Evolutionary conservation across 2,329 filamentous ascomycete genomes (phyloP), one percentile per base, ranked within the genome.

Genomic region (Diaporthe ampelina): DNA sequence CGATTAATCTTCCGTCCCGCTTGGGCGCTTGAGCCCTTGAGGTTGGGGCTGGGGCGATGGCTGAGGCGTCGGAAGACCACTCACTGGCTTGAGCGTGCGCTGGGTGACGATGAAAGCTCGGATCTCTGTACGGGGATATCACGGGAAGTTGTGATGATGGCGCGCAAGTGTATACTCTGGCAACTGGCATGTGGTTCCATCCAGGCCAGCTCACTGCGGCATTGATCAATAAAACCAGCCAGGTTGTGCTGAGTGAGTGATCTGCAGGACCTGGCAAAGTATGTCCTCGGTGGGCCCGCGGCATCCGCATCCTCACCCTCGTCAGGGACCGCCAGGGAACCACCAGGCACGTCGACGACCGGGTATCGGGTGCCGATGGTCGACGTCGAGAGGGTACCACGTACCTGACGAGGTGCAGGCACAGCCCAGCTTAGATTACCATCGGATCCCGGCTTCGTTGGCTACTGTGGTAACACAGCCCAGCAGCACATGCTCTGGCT

Each of bases 391-490:
- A 52, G 29, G 29, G 32, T 48, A 26, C 43, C 45, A 48, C 10
- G 35, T 43, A 43, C 24, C 24, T 56, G 40, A 40, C 26, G 40
- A 10, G 48, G 56, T 59, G 29, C 56, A 71, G 69, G 69, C 69
- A 43, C 69, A 72, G 69, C 43, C 37, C 54, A 24, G 50, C 37
- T 32, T 24, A 57, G 35, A 7, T 43, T 43, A 24, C 43, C 37
- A n/a, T n/a, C 59, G 37, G 43, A 63, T 24, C 63, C 43, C 29
- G 45, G 63, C 63, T 40, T 37, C n/a, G 32, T 13, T 68, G 63
- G 63, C 63, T 54, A n/a, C n/a, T n/a, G n/a, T n/a, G n/a, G n/a
- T n/a, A 24, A 54, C 63, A 68, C 63, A 68, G 63, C 63, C 63
- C 29, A 43, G 40, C 40, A 43, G 3, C 26, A 26, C 21, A 29